Conservation (phyloP, 768 basidiomycete species). For the Gloeostereum incarnatum region DNA sequence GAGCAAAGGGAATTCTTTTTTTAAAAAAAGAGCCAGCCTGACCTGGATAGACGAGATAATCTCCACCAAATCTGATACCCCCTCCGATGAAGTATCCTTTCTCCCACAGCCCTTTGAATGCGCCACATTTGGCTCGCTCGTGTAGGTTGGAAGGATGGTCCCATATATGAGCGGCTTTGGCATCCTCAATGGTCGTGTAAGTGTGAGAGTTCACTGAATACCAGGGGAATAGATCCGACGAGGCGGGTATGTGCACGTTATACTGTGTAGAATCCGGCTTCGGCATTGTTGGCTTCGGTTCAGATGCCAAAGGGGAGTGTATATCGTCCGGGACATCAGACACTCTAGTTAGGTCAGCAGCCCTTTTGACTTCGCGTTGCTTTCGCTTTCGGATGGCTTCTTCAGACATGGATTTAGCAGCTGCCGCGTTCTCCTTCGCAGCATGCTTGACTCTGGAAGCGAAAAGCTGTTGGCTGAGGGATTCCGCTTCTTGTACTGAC, state of each 20-base stretch:
- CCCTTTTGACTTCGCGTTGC: constrained; percentile 46
- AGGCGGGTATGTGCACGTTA: constrained; percentile 57
- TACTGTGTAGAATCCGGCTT: constrained; percentile 16
- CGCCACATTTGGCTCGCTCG: constrained; percentile 69
- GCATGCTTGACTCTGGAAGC: constrained; percentile 39
- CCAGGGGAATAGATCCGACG: constrained; percentile 61
- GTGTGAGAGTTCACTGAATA: constrained; percentile 36
- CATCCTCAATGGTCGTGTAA: constrained; percentile 49
- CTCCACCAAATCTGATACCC: constrained; percentile 92
- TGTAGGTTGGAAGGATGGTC: constrained; percentile 53
- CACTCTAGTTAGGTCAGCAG: constrained; percentile 11
- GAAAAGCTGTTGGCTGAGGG: constrained; percentile 37
- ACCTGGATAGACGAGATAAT: constrained; percentile 96
- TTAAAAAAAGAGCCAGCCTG: constrained; percentile 16
- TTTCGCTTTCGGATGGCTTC: constrained; percentile 65
- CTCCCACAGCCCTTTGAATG: constrained; percentile 76
- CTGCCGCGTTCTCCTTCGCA: constrained; percentile 28
- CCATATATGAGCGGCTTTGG: constrained; percentile 68
- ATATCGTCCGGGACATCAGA: background rate
- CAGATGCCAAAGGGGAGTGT: background rate
- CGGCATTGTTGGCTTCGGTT: background rate
- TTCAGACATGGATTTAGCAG: constrained; percentile 39
- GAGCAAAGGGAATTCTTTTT: too few relatives aligned
- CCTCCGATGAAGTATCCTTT: constrained; percentile 83
- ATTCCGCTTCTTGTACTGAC: constrained; percentile 38